phyloP scores from a whole-genome alignment of 352 stramenopile genomes.

The Globisporangium radiosum region DNA sequence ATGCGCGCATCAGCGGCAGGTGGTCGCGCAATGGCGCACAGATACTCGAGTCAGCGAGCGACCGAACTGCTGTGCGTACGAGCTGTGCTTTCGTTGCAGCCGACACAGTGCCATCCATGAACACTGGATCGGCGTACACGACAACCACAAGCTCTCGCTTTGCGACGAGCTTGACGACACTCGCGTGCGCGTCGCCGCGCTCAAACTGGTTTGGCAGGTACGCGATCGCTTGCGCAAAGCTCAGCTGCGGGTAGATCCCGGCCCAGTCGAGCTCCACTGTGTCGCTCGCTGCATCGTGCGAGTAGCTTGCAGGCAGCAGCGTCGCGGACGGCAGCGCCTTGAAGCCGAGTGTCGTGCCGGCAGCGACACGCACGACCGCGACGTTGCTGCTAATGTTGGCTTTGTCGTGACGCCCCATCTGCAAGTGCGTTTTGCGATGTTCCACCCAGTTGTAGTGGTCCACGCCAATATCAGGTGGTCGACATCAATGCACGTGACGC shows the following conservation, averaged over 20 bases:
- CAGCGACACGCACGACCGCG: neutral
- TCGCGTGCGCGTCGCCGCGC: constrained; percentile 5
- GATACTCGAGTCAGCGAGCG: neutral
- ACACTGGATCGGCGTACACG: constrained; percentile 1
- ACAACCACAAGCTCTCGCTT: constrained; percentile 7
- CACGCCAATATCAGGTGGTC: too few species aligned
- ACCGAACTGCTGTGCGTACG: constrained; percentile 2
- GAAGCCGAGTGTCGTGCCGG: constrained; percentile 7
- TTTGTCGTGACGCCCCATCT: too few species aligned
- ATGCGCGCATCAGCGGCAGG: constrained; percentile 9
- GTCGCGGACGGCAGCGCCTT: constrained; percentile 8
- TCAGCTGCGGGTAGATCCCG: constrained; percentile 21
- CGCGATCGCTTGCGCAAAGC: constrained; percentile 16
- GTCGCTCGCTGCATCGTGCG: neutral
- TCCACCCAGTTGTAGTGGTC: too few species aligned
- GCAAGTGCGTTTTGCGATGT: too few species aligned
- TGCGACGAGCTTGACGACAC: constrained; percentile 11
- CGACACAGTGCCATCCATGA: constrained; percentile 7
- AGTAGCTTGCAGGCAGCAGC: neutral
- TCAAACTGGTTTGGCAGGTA: constrained; percentile 26
- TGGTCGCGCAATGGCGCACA: neutral
- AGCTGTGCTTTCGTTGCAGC: constrained; percentile 9
- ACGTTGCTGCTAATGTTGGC: neutral
- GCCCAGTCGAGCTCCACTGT: constrained; percentile 14
- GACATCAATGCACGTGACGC: too few species aligned